Conservation (phyloP, 2,329 filamentous ascomycete species). For the Lojkania enalia region DNA sequence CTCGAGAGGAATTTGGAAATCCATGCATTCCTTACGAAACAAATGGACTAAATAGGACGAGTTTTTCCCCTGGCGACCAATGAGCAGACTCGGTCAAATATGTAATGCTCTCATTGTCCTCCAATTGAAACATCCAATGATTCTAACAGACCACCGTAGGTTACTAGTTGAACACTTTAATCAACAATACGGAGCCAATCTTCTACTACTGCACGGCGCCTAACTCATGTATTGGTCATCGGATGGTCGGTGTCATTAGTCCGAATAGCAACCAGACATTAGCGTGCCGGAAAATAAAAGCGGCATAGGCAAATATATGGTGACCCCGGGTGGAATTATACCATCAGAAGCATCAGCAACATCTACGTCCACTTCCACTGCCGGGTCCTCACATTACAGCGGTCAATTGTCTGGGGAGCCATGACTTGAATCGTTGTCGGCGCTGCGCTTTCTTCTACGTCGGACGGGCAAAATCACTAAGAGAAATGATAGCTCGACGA, state of each 20-base stretch:
- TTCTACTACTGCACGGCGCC: slow-evolving; percentile 57
- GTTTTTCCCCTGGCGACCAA: slow-evolving; percentile 39
- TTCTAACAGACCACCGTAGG: slow-evolving; percentile 18
- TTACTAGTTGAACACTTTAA: slow-evolving; percentile 35
- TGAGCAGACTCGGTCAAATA: slow-evolving; percentile 27
- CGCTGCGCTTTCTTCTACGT: slow-evolving; percentile 69
- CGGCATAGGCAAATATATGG: slow-evolving; percentile 28
- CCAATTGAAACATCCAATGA: not conserved
- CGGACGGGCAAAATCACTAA: slow-evolving; percentile 48
- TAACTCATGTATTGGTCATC: slow-evolving; percentile 64
- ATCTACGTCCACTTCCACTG: slow-evolving; percentile 5
- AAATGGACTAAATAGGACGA: slow-evolving; percentile 28
- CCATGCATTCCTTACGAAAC: slow-evolving; percentile 48
- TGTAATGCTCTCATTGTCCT: slow-evolving; percentile 20
- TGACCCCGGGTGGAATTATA: slow-evolving; percentile 47
- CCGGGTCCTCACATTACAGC: slow-evolving; percentile 7
- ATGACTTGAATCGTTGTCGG: slow-evolving; percentile 63
- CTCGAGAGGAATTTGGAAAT: slow-evolving; percentile 43
- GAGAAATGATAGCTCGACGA: slow-evolving; percentile 28
- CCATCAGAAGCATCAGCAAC: slow-evolving; percentile 40
- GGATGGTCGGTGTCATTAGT: slow-evolving; percentile 79
- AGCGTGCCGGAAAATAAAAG: slow-evolving; percentile 27
- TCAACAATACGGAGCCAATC: slow-evolving; percentile 42
- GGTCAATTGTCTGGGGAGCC: slow-evolving; percentile 40
- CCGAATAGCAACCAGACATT: slow-evolving; percentile 48